A percentile compares a stretch with the other conserved stretches of the same genome.
phyloP scores from a whole-genome alignment of 78 protist genomes.

The Dictyostelium citrinum region DNA sequence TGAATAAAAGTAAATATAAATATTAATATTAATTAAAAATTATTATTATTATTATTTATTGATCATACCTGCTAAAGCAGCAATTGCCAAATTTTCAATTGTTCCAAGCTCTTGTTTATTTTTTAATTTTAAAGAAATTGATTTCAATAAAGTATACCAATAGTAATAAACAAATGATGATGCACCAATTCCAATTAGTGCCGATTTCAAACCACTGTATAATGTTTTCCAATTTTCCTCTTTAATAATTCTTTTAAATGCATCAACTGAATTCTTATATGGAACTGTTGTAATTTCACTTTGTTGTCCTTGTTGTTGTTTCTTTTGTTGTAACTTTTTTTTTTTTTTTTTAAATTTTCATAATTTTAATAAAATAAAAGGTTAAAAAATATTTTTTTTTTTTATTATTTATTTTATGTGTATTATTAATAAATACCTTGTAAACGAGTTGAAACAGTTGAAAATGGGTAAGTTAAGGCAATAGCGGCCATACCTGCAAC shows the following conservation, averaged over 20 bases:
- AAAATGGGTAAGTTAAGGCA: slow-evolving; percentile 72
- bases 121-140: neutral
- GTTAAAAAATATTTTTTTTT: too few species aligned
- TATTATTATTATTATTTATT: neutral
- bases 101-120: slow-evolving; percentile 37
- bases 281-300: slow-evolving; percentile 23
- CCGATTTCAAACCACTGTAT: slow-evolving; percentile 68
- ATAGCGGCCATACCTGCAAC: slow-evolving; percentile 75
- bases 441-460: slow-evolving; percentile 49
- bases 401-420: neutral
- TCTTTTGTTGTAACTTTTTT: slow-evolving; percentile 23
- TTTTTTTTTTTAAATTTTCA: too few species aligned
- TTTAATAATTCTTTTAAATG: slow-evolving; percentile 58
- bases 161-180: slow-evolving; percentile 78
- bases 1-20: too few species aligned
- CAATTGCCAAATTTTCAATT: slow-evolving; percentile 36
- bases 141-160: slow-evolving; percentile 62
- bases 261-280: slow-evolving; percentile 59
- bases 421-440: slow-evolving; percentile 57
- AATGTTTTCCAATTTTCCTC: slow-evolving; percentile 64
- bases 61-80: slow-evolving; percentile 53
- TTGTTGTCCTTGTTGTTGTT: slow-evolving; percentile 46
- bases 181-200: slow-evolving; percentile 50
- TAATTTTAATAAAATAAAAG: too few species aligned
- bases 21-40: neutral